phyloP scores from a whole-genome alignment of 2,329 filamentous ascomycete genomes.

The Beauveria varroae region DNA sequence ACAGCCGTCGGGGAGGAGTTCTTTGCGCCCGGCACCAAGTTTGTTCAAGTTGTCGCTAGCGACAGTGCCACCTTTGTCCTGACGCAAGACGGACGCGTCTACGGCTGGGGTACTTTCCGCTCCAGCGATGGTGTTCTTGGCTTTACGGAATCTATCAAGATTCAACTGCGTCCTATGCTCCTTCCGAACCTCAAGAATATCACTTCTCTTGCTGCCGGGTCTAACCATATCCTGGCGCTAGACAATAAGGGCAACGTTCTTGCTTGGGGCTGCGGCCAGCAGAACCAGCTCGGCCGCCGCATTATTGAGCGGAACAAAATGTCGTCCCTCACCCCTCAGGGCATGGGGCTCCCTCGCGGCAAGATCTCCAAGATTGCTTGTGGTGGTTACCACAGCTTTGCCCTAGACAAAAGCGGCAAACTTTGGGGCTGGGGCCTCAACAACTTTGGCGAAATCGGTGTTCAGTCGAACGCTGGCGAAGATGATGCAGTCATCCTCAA shows the following conservation, averaged over 20 bases:
- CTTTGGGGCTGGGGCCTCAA: constrained; percentile 83
- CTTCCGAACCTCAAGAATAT: constrained; percentile 61
- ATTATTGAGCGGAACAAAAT: constrained; percentile 57
- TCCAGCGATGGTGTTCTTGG: constrained; percentile 57
- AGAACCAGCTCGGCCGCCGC: constrained; percentile 54
- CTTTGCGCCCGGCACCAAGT: constrained; percentile 55
- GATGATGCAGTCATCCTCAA: constrained; percentile 62
- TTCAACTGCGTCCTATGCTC: constrained; percentile 43
- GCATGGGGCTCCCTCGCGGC: constrained; percentile 50
- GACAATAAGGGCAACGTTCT: constrained; percentile 57
- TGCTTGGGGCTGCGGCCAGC: constrained; percentile 67
- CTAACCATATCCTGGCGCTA: constrained; percentile 65
- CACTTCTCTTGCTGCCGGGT: constrained; percentile 54
- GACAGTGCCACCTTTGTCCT: constrained; percentile 72
- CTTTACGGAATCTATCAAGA: constrained; percentile 46
- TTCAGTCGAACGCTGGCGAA: constrained; percentile 45
- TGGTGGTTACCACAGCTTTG: constrained; percentile 78
- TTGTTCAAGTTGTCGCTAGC: constrained; percentile 57
- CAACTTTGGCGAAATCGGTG: constrained; percentile 74
- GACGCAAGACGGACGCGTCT: constrained; percentile 67
- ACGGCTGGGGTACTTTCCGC: constrained; percentile 79
- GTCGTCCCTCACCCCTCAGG: constrained; percentile 52
- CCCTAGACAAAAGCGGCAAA: constrained; percentile 60
- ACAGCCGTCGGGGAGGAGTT: constrained; percentile 48
- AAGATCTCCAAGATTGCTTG: constrained; percentile 47